Evolutionary conservation across 2,329 filamentous ascomycete species (phyloP).

Genomic region (Ploettnerulaceae sp.): DNA sequence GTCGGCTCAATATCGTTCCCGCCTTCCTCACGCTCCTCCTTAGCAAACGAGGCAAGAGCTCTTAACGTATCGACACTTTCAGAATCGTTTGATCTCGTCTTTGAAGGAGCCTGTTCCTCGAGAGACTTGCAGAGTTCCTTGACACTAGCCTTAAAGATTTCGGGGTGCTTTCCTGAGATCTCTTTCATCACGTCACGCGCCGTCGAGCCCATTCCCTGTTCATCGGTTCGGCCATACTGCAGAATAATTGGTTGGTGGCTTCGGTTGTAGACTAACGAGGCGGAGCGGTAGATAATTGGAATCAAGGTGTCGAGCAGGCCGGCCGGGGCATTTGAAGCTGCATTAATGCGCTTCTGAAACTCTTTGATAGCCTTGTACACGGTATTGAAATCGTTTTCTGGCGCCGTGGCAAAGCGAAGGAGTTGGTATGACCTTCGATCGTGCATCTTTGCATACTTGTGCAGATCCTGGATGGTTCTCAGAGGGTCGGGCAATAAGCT

Average conservation of each 20-base stretch:
- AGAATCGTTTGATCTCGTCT: constrained; percentile 61
- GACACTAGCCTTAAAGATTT: constrained; percentile 88
- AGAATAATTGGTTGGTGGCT: constrained; percentile 91
- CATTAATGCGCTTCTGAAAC: constrained; percentile 74
- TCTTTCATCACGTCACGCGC: constrained; percentile 89
- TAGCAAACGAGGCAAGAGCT: constrained; percentile 87
- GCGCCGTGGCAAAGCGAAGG: constrained; percentile 76
- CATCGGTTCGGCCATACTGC: constrained; percentile 78
- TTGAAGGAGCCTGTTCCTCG: constrained; percentile 71
- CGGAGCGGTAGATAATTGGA: constrained; percentile 77
- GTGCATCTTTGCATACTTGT: constrained; percentile 86
- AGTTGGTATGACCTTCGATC: constrained; percentile 88
- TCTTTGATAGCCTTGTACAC: constrained; percentile 89
- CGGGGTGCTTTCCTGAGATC: constrained; percentile 83
- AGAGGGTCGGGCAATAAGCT: constrained; percentile 71
- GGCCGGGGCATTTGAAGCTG: constrained; percentile 52
- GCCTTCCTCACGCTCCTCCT: constrained; percentile 46
- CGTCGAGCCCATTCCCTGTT: constrained; percentile 68
- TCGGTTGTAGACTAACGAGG: constrained; percentile 84
- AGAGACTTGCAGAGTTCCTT: constrained; percentile 86
- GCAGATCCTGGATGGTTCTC: constrained; percentile 70
- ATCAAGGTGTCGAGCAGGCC: constrained; percentile 72
- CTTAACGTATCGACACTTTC: constrained; percentile 86
- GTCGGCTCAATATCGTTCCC: constrained; percentile 76
- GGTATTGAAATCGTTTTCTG: constrained; percentile 87